Evolutionary conservation across 441 rosid genomes (phyloP), one percentile per base, ranked within the genome.

Genomic region (Daphne laureola): DNA sequence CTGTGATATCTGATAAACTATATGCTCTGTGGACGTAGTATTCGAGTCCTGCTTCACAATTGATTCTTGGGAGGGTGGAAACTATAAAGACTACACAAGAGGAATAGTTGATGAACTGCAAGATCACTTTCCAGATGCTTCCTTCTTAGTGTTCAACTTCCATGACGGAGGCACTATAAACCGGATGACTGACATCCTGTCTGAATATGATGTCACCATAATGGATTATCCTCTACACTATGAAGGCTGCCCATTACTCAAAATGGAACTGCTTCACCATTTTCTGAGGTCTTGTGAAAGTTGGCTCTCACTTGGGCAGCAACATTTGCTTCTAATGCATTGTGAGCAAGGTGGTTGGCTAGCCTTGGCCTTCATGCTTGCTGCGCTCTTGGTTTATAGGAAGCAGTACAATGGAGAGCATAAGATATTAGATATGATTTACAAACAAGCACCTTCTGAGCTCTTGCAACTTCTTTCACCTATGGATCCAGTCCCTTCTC

Each of bases 181-280:
- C 69, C 73, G 68, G 38, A 69, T 87, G 63, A 74, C 86, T 18
- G 75, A 76, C 55, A 59, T 83, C 17, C 65, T 93, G 54, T 82
- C 92, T 18, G 80, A 83, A 55, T 74, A 78, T 63, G 95, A 82
- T 68, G 80, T 84, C 78, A 89, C 97, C 14, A 76, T 89, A 50
- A 93, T 93, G 98, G 97, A 93, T 76, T 93, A 93, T 56, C 98
- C 98, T 70, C 77, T 78, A 61, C 96, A 89, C 49, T 87, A 89
- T 14, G 95, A 93, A 63, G 95, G 97, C 40, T 93, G 95, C 57
- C 92, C 96, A 0, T 53, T 93, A 58, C 77, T 92, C 44, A 69
- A 84, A 47, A 83, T 92, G 76, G 98, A 92, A 72, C 64, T 84
- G 63, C 69, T 92, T 57, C 98, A 84, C 66, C 97, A 89, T 79